Evolutionary conservation across 129 eudicot species (phyloP).

Genomic region (Flaveria trinervia): DNA sequence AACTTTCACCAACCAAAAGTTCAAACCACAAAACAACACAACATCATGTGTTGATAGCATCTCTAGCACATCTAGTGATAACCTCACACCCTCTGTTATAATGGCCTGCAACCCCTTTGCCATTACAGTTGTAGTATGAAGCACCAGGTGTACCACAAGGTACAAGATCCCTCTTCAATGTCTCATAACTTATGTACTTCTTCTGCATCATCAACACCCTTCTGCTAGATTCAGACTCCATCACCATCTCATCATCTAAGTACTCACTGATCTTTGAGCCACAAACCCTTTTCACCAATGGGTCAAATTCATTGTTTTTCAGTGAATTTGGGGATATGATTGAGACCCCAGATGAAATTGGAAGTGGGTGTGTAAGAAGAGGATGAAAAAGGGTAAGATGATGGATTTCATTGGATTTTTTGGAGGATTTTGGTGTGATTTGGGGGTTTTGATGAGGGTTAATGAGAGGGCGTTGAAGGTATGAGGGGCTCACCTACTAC

Average conservation of each 20-base stretch:
- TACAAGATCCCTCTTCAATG: slow-evolving; percentile 72
- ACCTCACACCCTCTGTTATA: slow-evolving; percentile 81
- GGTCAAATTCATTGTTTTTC: slow-evolving; percentile 33
- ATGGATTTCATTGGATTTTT: slow-evolving; percentile 36
- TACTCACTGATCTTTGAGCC: slow-evolving; percentile 29
- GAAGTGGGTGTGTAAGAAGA: slow-evolving; percentile 52
- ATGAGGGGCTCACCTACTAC: slow-evolving; percentile 31
- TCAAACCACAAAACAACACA: slow-evolving; percentile 11
- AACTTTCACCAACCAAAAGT: slow-evolving; percentile 12
- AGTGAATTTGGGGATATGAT: slow-evolving; percentile 38
- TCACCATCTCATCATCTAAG: slow-evolving; percentile 42
- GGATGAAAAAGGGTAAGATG: slow-evolving; percentile 32
- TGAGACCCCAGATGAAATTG: slow-evolving; percentile 46
- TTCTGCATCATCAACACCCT: slow-evolving; percentile 52
- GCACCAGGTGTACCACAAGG: slow-evolving; percentile 89
- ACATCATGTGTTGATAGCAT: slow-evolving; percentile 37
- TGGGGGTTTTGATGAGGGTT: neutral
- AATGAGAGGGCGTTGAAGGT: slow-evolving; percentile 24
- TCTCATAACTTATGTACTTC: slow-evolving; percentile 71
- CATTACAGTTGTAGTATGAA: slow-evolving; percentile 78
- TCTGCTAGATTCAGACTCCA: slow-evolving; percentile 66
- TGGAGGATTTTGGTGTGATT: neutral
- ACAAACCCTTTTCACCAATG: slow-evolving; percentile 32
- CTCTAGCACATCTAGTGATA: slow-evolving; percentile 84
- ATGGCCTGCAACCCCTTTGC: slow-evolving; percentile 55